These are phyloP conservation scores for Fusarium agapanthi DNA, from an alignment of 2,329 filamentous ascomycete genomes.

Conservation along the genomic window DNA sequence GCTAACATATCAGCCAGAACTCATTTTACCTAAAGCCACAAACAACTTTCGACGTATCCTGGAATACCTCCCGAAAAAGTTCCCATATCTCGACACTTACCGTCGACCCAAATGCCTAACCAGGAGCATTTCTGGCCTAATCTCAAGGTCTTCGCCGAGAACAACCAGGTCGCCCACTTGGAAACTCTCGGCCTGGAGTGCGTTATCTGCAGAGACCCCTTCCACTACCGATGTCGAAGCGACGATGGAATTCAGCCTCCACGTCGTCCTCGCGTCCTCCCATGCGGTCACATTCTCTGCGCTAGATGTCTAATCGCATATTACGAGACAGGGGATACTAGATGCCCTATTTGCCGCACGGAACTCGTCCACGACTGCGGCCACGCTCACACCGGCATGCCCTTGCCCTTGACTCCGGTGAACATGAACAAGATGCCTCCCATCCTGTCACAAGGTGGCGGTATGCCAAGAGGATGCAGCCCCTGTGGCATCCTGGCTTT, in stretches of 20 bases:
- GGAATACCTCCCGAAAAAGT: accelerated
- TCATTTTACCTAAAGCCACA: accelerated
- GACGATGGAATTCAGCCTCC: background rate
- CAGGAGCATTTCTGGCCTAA: background rate
- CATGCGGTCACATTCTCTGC: background rate
- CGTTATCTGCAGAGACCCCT: background rate
- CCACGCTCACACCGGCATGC: background rate
- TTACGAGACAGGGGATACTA: background rate
- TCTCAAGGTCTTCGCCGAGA: background rate
- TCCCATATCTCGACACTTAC: accelerated
- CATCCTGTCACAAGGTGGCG: background rate
- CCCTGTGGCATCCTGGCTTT: background rate
- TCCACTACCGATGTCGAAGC: background rate
- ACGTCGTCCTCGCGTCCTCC: background rate
- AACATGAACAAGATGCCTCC: background rate
- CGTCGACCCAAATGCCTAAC: background rate
- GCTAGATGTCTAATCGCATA: background rate
- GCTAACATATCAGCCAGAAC: background rate
- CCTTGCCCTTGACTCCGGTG: background rate
- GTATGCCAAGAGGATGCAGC: background rate
- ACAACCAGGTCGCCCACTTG: background rate
- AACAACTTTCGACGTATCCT: background rate
- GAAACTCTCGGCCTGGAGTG: background rate
- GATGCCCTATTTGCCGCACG: background rate
- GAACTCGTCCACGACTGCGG: background rate